Evolutionary conservation across 1,284 basidiomycete genomes (phyloP).

Genomic region (Cutaneotrichosporon sp.): DNA sequence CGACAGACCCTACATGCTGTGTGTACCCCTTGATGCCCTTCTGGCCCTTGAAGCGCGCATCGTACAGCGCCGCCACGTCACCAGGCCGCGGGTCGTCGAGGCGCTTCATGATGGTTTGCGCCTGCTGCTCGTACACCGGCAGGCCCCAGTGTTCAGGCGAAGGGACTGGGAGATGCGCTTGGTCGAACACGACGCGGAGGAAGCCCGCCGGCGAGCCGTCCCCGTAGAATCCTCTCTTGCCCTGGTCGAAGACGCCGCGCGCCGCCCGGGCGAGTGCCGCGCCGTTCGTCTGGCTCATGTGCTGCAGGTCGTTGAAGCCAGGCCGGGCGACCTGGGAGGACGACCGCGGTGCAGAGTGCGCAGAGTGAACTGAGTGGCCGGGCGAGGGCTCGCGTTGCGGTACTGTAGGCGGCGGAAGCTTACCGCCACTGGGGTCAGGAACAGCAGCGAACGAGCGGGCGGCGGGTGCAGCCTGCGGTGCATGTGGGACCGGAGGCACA

Average conservation of each 20-base stretch:
- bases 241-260: slow-evolving; percentile 65
- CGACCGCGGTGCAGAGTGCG: background rate
- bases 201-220: slow-evolving; percentile 81
- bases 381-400: background rate
- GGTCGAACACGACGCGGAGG: slow-evolving; percentile 62
- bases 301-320: slow-evolving; percentile 62
- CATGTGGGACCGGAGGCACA: background rate
- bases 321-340: slow-evolving; percentile 28
- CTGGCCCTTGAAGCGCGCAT: slow-evolving; percentile 82
- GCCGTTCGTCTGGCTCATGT: slow-evolving; percentile 71
- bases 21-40: slow-evolving; percentile 72
- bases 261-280: slow-evolving; percentile 70
- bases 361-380: background rate
- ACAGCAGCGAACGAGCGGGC: background rate
- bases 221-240: slow-evolving; percentile 70
- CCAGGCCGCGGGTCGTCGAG: slow-evolving; percentile 74
- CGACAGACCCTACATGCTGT: slow-evolving; percentile 61
- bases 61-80: slow-evolving; percentile 72
- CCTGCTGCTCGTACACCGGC: slow-evolving; percentile 71
- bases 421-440: background rate
- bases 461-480: background rate
- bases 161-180: slow-evolving; percentile 34
- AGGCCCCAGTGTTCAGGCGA: slow-evolving; percentile 61
- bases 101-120: slow-evolving; percentile 65
- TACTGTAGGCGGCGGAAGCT: background rate